phyloP scores from a whole-genome alignment of 768 basidiomycete species.

The Calocera cornea region DNA sequence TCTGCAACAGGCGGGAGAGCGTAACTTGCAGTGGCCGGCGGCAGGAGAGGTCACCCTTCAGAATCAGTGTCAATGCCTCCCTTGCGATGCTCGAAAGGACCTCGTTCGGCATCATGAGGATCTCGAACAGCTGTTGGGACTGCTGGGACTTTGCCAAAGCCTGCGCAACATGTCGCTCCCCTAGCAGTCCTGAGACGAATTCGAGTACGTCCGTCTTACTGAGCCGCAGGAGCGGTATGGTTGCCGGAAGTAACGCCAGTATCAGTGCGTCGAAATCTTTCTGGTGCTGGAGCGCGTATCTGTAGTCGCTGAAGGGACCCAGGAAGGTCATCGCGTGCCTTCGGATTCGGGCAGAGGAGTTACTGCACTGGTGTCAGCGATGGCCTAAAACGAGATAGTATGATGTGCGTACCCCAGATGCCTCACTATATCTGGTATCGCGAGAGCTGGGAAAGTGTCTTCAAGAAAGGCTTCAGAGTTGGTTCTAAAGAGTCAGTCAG shows the following conservation, averaged over 20 bases:
- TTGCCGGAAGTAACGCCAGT: background rate
- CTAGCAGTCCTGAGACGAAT: background rate
- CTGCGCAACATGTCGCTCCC: background rate
- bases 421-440: background rate
- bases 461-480: background rate
- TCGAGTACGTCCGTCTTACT: background rate
- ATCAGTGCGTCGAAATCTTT: background rate
- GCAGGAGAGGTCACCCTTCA: background rate
- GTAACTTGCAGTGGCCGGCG: background rate
- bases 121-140: background rate
- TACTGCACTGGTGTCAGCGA: background rate
- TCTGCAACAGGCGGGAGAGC: background rate
- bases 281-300: background rate
- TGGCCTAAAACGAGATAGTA: background rate
- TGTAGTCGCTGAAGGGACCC: background rate
- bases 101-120: background rate
- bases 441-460: background rate
- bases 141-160: background rate
- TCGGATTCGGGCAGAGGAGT: background rate
- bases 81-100: background rate
- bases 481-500: background rate
- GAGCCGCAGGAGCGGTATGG: background rate
- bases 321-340: background rate
- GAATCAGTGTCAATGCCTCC: background rate
- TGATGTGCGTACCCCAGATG: background rate